Conservation (phyloP, 2,329 filamentous ascomycete genomes). For the Diaporthe helianthi region DNA sequence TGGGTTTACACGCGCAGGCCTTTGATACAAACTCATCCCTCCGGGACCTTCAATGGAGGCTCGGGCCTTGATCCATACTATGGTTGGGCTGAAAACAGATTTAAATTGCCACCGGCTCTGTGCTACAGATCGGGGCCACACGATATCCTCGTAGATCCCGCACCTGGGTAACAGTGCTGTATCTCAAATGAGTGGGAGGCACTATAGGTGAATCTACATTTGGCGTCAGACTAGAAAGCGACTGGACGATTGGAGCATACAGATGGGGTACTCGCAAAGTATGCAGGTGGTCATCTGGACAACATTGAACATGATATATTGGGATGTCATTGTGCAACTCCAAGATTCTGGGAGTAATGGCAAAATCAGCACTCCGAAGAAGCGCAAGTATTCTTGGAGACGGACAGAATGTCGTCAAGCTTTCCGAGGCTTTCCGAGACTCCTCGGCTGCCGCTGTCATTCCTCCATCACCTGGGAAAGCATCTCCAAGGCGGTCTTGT, state of each 20-base stretch:
- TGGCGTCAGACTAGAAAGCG: neutral
- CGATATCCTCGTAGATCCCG: neutral
- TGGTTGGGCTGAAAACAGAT: neutral
- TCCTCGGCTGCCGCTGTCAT: neutral
- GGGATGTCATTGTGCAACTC: neutral
- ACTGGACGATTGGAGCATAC: neutral
- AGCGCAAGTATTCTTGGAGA: neutral
- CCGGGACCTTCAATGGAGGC: neutral
- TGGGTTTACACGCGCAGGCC: neutral
- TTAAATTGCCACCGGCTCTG: neutral
- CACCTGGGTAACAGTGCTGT: neutral
- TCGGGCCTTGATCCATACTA: conserved; percentile 10
- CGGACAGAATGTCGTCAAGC: neutral
- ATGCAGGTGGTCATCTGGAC: neutral
- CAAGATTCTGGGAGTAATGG: too few species aligned
- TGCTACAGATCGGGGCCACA: neutral
- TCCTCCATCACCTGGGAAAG: neutral
- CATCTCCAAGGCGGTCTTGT: neutral
- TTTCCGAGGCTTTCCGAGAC: conserved; percentile 10
- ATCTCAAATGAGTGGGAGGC: neutral
- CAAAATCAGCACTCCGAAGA: neutral
- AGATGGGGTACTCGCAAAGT: neutral
- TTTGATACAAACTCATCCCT: neutral
- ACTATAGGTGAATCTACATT: neutral
- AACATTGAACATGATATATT: neutral